These are phyloP conservation scores for Trichosporon ovoides DNA, from an alignment of 1,284 basidiomycete genomes.

Conservation along the genomic window DNA sequence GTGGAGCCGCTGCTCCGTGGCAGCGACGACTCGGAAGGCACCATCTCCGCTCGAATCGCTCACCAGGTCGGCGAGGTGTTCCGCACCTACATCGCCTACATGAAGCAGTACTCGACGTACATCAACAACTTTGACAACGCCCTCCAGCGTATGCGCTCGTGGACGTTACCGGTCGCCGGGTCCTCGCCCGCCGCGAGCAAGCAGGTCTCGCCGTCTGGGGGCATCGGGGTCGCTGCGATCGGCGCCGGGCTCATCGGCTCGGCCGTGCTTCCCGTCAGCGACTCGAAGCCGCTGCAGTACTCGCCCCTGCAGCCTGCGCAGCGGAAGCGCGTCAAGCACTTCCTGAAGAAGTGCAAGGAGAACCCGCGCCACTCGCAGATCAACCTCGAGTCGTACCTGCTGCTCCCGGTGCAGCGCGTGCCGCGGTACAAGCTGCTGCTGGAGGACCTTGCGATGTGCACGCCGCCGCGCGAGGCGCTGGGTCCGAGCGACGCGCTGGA, in stretches of 20 bases:
- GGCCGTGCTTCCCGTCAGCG: slow-evolving; percentile 53
- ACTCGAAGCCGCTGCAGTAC: slow-evolving; percentile 30
- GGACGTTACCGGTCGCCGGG: slow-evolving; percentile 53
- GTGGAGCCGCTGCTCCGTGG: slow-evolving; percentile 61
- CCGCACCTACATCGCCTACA: slow-evolving; percentile 84
- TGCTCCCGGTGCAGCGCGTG: slow-evolving; percentile 92
- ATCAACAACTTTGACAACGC: slow-evolving; percentile 96
- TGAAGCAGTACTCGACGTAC: slow-evolving; percentile 95
- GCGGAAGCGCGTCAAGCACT: slow-evolving; percentile 75
- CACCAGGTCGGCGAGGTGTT: slow-evolving; percentile 84
- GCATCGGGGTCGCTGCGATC: slow-evolving; percentile 22
- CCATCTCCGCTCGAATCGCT: slow-evolving; percentile 67
- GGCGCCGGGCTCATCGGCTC: slow-evolving; percentile 52
- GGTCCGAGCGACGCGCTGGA: slow-evolving; percentile 69
- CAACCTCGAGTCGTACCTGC: slow-evolving; percentile 87
- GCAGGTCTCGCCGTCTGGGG: slow-evolving; percentile 3
- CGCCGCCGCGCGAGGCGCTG: slow-evolving; percentile 67
- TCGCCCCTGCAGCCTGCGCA: slow-evolving; percentile 61
- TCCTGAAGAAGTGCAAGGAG: slow-evolving; percentile 58
- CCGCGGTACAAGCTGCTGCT: slow-evolving; percentile 91
- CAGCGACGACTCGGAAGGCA: slow-evolving; percentile 63
- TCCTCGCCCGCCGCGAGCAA: not conserved
- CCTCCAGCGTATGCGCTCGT: slow-evolving; percentile 74
- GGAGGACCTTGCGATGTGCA: slow-evolving; percentile 74
- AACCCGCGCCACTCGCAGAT: slow-evolving; percentile 91